Percentiles rank a stretch among this genome's conserved stretches.
phyloP scores from a whole-genome alignment of 176 grass and related monocot species.

The Avena sativa region DNA sequence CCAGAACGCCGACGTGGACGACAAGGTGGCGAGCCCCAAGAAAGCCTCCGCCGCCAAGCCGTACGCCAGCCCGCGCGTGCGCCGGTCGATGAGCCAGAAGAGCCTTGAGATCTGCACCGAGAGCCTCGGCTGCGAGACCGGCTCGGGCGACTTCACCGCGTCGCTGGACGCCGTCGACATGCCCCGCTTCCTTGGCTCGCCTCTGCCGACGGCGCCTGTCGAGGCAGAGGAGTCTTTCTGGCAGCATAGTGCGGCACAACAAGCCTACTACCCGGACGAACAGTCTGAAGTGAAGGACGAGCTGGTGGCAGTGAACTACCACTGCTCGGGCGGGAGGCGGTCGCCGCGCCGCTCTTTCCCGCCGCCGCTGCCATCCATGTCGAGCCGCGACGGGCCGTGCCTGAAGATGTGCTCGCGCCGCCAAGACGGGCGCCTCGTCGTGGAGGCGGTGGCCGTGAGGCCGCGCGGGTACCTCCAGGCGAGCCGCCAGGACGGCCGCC shows the following conservation, averaged over 20 bases:
- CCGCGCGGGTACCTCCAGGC: constrained; percentile 89
- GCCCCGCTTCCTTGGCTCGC: constrained; percentile 17
- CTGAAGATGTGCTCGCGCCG: constrained; percentile 77
- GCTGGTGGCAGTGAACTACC: constrained; percentile 79
- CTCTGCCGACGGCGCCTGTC: not conserved
- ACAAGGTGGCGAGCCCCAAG: not conserved
- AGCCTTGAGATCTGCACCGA: constrained; percentile 98
- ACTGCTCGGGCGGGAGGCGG: constrained; percentile 55
- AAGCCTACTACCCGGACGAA: not conserved
- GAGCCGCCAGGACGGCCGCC: constrained; percentile 65
- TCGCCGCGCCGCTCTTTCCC: constrained; percentile 61
- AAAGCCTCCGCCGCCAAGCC: constrained; percentile 20
- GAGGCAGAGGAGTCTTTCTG: constrained; percentile 19
- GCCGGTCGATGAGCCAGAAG: constrained; percentile 76
- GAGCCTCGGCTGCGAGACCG: constrained; percentile 95
- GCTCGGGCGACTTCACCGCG: constrained; percentile 63
- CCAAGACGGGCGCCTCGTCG: constrained; percentile 72
- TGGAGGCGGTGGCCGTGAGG: constrained; percentile 69
- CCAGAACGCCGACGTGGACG: constrained; percentile 51
- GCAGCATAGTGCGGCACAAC: constrained; percentile 15
- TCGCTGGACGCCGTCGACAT: constrained; percentile 43
- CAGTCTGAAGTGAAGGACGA: constrained; percentile 19
- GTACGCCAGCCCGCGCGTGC: constrained; percentile 66
- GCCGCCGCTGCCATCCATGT: constrained; percentile 79
- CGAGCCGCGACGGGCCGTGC: constrained; percentile 71